Evolutionary conservation across 257 asterid genomes (phyloP).

Genomic region (Cordia subcordata): DNA sequence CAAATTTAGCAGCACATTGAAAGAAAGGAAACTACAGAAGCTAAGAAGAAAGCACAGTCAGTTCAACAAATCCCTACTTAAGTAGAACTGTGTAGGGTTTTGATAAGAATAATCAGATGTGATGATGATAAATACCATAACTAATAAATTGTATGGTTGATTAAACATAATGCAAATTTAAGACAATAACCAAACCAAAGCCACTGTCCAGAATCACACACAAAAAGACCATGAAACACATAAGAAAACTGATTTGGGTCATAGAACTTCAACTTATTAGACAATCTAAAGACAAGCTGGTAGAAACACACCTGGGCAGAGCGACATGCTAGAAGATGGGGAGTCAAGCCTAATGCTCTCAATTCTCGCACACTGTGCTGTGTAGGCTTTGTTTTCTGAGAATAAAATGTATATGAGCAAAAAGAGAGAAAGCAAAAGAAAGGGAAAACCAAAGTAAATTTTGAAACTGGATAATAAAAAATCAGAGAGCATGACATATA

Average conservation of each 20-base stretch:
- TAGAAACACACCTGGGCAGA: conserved; percentile 59
- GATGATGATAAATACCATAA: too few relatives aligned
- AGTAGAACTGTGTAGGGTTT: too few relatives aligned
- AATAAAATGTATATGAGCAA: neutral
- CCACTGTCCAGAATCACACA: neutral
- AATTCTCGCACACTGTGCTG: conserved; percentile 94
- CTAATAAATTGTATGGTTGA: too few relatives aligned
- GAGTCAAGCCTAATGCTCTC: conserved; percentile 88
- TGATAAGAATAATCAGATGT: too few relatives aligned
- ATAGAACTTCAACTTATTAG: neutral
- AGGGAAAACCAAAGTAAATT: neutral
- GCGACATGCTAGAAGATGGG: conserved; percentile 95
- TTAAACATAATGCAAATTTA: too few relatives aligned
- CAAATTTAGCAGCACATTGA: neutral
- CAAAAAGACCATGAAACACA: neutral
- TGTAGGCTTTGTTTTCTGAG: conserved; percentile 81
- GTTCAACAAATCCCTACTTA: too few relatives aligned
- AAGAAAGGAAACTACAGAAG: neutral
- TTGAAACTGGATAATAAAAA: neutral
- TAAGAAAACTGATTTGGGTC: too few relatives aligned
- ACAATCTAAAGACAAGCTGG: too few relatives aligned
- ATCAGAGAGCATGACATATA: neutral
- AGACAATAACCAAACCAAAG: too few relatives aligned
- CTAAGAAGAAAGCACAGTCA: neutral
- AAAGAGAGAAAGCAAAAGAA: neutral